Evolutionary conservation across 176 grass and related monocot species (phyloP).

Genomic region (Oryza meyeriana): DNA sequence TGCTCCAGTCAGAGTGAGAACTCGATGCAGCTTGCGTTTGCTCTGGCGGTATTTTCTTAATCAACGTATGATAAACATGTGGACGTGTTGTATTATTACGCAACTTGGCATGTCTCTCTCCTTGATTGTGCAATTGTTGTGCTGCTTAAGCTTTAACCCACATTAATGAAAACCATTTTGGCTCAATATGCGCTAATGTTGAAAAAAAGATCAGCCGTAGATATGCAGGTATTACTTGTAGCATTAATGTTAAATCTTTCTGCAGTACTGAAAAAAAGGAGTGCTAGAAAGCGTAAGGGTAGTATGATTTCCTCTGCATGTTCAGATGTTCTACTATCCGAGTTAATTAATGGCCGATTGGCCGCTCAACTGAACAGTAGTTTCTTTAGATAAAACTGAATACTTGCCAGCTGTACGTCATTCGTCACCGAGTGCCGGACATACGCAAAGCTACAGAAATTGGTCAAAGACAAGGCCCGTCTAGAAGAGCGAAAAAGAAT

Average conservation of each 20-base stretch:
- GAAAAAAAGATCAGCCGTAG: not conserved
- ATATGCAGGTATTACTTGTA: not conserved
- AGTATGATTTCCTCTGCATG: no score
- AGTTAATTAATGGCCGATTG: not conserved
- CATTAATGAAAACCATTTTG: no score
- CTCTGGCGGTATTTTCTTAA: not conserved
- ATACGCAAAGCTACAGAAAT: slow-evolving; percentile 26
- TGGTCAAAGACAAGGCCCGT: not conserved
- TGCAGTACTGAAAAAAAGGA: not conserved
- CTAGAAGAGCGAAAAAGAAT: not conserved
- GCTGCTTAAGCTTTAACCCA: no score
- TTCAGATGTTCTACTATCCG: no score
- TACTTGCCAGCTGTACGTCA: not conserved
- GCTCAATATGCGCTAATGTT: no score
- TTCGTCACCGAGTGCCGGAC: not conserved
- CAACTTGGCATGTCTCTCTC: not conserved
- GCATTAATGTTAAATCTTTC: not conserved
- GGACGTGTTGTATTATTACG: not conserved
- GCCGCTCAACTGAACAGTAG: not conserved
- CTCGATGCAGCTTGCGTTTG: not conserved
- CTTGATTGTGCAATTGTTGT: not conserved
- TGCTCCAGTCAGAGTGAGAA: not conserved
- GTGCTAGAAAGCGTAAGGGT: not conserved
- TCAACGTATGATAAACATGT: not conserved
- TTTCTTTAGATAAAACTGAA: not conserved